phyloP scores from a whole-genome alignment of 2,329 filamentous ascomycete genomes.

The Niveomyces coronatus region DNA sequence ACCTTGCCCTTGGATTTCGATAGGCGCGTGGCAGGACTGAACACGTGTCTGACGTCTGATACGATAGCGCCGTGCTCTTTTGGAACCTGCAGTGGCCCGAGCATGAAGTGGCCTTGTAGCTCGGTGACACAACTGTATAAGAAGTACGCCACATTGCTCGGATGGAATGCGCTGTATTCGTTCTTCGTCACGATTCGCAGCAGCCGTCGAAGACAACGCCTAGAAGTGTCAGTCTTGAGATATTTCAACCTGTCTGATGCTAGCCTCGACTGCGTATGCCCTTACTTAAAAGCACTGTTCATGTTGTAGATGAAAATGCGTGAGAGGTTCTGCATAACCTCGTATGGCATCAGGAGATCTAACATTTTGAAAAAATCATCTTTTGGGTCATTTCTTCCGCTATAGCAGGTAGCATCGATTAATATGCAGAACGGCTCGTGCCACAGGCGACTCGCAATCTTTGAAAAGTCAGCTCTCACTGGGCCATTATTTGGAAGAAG shows the following conservation, averaged over 20 bases:
- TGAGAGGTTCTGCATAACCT: constrained; percentile 47
- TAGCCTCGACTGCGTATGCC: too few relatives aligned
- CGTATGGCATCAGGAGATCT: constrained; percentile 51
- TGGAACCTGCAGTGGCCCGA: constrained; percentile 55
- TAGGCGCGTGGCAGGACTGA: constrained; percentile 53
- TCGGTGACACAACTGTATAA: constrained; percentile 56
- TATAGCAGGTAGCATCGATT: constrained; percentile 61
- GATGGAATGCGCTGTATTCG: constrained; percentile 50
- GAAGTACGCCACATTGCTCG: constrained; percentile 55
- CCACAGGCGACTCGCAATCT: constrained; percentile 62
- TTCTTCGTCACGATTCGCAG: constrained; percentile 52
- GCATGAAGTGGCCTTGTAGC: constrained; percentile 55
- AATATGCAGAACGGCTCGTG: constrained; percentile 58
- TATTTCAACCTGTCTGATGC: too few relatives aligned
- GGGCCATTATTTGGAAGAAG: too few relatives aligned
- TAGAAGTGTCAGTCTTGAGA: constrained; percentile 11
- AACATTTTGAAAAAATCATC: constrained; percentile 56
- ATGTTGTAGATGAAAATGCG: constrained; percentile 63
- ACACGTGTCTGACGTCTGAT: constrained; percentile 54
- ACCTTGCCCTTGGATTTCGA: constrained; percentile 63
- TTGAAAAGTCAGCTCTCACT: constrained; percentile 2
- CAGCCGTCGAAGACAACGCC: constrained; percentile 54
- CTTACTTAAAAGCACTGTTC: constrained; percentile 57
- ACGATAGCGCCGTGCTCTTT: constrained; percentile 62
- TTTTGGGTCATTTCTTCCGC: constrained; percentile 54